These are phyloP conservation scores for Colletotrichum abscissum DNA, from an alignment of 2,329 filamentous ascomycete genomes.

Conservation along the genomic window DNA sequence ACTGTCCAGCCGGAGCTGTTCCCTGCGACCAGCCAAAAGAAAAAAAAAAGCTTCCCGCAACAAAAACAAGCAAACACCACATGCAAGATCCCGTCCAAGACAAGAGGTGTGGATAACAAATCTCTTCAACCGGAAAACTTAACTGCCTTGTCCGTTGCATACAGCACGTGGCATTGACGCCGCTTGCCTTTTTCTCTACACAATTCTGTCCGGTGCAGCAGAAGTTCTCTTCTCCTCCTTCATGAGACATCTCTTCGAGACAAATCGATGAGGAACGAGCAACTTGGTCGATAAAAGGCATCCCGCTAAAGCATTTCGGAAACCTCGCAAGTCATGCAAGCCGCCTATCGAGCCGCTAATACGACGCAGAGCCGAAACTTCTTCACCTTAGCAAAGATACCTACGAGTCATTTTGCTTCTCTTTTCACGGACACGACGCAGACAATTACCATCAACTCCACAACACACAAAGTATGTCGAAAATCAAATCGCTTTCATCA, in stretches of 20 bases:
- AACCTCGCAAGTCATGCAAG: conserved; percentile 7
- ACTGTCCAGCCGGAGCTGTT: conserved; percentile 9
- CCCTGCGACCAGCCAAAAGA: conserved; percentile 8
- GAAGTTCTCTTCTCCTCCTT: neutral
- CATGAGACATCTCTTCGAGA: neutral
- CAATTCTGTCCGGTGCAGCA: neutral
- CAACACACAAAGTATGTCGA: conserved; percentile 1
- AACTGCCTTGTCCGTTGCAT: neutral
- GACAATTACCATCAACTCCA: neutral
- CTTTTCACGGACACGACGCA: neutral
- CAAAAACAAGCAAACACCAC: conserved; percentile 5
- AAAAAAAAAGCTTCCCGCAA: conserved; percentile 9
- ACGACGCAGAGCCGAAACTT: neutral
- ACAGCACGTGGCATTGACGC: neutral
- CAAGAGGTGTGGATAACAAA: neutral
- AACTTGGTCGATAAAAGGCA: neutral
- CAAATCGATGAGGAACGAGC: conserved; percentile 7
- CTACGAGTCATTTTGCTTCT: conserved; percentile 16
- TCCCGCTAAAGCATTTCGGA: neutral
- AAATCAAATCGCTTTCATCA: conserved; percentile 8
- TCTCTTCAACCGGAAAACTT: neutral
- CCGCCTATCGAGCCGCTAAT: conserved; percentile 6
- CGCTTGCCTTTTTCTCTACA: neutral
- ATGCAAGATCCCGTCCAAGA: conserved; percentile 20
- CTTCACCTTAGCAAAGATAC: neutral